Evolutionary conservation across 2,329 filamentous ascomycete genomes (phyloP), one percentile per base, ranked within the genome.

Genomic region (Eutypa lata): DNA sequence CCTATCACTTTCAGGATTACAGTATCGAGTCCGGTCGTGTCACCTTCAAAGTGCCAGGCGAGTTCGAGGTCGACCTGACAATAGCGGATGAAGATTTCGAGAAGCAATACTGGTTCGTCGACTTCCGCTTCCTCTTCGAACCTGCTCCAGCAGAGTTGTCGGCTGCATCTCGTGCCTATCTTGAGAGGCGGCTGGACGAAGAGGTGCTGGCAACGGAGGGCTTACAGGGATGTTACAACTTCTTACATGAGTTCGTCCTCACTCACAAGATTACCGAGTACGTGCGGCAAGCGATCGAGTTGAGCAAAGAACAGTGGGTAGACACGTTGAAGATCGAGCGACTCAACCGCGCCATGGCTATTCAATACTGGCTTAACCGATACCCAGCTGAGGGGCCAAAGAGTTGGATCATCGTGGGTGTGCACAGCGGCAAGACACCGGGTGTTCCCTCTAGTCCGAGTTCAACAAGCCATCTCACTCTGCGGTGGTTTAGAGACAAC

Each of bases 11-110:
- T 67, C 81, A 81, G 61, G 80, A 89, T 55, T 97, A 91, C 72
- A 80, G 78, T 5, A 89, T 99, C 55, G 81, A 82, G 49, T 89
- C 90, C 49, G 94, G 95, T n/a, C 85, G 93, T 47, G 93, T 89
- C 7, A 97, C 91, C 0, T 99, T 99, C 69, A 82, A 77, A 46
- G 89, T 97, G 1, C 75, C 83, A 2, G 83, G 83, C 50, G 93
- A 97, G 68, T 97, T 97, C 63, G 93, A 97, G 68, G 83, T 97
- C 19, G 94, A 97, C 67, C 80, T 99, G 49, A 92, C 91, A 1
- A 89, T 97, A 57, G 90, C 89, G 18, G 88, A 92, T 61, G 92
- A 97, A 65, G 88, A 94, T 59, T 83, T 86, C 18, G 78, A 85
- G 31, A 88, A 89, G 50, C 92, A 95, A 63, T 95, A 96, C 66